phyloP scores from a whole-genome alignment of 495 filamentous ascomycete species.

The Aspergillus leporis region DNA sequence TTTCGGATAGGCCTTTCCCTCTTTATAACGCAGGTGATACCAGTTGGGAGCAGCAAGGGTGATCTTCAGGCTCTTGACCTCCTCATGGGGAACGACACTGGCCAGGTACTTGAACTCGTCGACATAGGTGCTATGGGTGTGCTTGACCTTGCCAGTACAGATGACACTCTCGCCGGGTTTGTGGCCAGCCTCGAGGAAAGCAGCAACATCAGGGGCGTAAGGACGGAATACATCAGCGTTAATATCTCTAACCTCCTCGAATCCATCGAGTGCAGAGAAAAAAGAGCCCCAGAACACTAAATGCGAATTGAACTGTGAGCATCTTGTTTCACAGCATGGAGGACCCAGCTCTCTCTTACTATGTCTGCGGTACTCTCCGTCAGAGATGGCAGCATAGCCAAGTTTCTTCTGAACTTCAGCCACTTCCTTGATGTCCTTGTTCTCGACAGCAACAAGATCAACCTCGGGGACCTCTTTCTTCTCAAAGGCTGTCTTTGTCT shows the following conservation, averaged over 20 bases:
- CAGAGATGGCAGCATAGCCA: conserved; percentile 67
- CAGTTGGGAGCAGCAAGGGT: conserved; percentile 72
- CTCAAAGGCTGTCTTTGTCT: conserved; percentile 60
- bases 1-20: conserved; percentile 66
- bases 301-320: neutral
- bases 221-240: conserved; percentile 64
- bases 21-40: conserved; percentile 73
- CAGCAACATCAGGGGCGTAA: conserved; percentile 79
- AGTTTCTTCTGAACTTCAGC: conserved; percentile 65
- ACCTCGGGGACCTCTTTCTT: conserved; percentile 40
- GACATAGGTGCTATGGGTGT: conserved; percentile 60
- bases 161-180: conserved; percentile 75
- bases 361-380: conserved; percentile 75
- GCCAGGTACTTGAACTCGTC: conserved; percentile 72
- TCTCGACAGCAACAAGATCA: conserved; percentile 54
- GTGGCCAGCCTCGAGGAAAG: conserved; percentile 67
- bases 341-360: conserved; percentile 35
- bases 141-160: conserved; percentile 71
- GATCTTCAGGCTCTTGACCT: conserved; percentile 67
- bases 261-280: conserved; percentile 74
- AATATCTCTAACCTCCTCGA: conserved; percentile 60
- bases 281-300: conserved; percentile 71
- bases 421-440: conserved; percentile 65
- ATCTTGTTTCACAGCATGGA: neutral
- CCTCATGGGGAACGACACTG: conserved; percentile 55